These are phyloP conservation scores for Saccharomycopsis synnaedendra DNA, from an alignment of 805 yeast genomes.

Conservation along the genomic window DNA sequence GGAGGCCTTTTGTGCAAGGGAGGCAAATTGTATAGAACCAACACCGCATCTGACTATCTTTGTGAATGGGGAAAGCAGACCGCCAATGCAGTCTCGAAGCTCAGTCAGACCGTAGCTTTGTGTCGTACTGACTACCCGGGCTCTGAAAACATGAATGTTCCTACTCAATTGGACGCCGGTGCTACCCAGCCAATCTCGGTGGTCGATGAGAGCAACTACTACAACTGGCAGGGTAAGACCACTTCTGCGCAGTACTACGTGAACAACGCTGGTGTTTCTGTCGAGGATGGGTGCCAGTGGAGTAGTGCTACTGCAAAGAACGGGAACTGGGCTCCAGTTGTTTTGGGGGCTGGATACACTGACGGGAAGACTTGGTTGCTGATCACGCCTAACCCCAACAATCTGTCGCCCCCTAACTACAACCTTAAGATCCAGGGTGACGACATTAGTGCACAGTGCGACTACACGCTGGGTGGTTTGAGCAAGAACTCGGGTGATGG, in stretches of 20 bases:
- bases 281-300: constrained; percentile 92
- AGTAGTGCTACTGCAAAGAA: constrained; percentile 63
- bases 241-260: constrained; percentile 97
- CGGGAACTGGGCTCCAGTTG: constrained; percentile 98
- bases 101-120: constrained; percentile 61
- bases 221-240: constrained; percentile 64
- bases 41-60: constrained; percentile 36
- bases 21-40: constrained; percentile 56
- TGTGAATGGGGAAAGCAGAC: constrained; percentile 65
- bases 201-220: constrained; percentile 69
- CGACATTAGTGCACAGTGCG: constrained; percentile 60
- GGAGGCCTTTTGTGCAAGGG: constrained; percentile 58
- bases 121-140: constrained; percentile 99
- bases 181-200: constrained; percentile 54
- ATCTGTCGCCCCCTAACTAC: constrained; percentile 53
- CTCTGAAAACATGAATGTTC: constrained; percentile 95
- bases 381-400: constrained; percentile 91
- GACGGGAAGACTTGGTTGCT: constrained; percentile 71
- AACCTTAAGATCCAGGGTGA: constrained; percentile 62
- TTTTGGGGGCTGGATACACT: constrained; percentile 84
- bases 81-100: constrained; percentile 57
- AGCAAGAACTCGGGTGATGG: constrained; percentile 60
- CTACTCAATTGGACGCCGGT: constrained; percentile 73
- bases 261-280: constrained; percentile 87
- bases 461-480: constrained; percentile 68